These are phyloP conservation scores for Gonapodya sp. DNA, from an alignment of 192 early-diverging fungal species.

Conservation along the genomic window DNA sequence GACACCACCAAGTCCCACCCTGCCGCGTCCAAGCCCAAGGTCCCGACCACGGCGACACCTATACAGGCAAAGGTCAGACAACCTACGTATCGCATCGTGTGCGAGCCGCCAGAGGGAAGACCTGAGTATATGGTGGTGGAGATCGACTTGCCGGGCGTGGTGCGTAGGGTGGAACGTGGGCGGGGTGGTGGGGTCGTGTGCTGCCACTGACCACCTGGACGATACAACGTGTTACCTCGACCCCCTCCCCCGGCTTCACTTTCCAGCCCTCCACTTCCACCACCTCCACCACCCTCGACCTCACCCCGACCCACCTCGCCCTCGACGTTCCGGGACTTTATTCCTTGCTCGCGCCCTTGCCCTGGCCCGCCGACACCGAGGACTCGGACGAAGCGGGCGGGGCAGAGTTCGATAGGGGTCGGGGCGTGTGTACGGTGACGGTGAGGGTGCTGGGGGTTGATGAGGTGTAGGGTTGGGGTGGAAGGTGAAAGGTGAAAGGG, in stretches of 20 bases:
- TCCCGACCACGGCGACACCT: background rate
- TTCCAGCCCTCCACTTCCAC: background rate
- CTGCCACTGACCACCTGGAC: background rate
- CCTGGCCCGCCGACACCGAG: background rate
- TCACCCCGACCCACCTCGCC: background rate
- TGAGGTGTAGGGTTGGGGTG: background rate
- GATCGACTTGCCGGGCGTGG: background rate
- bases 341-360: background rate
- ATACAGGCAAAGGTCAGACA: background rate
- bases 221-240: too few species aligned
- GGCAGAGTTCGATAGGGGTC: background rate
- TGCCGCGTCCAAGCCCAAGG: background rate
- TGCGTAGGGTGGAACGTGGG: too few species aligned
- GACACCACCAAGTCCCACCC: background rate
- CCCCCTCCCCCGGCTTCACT: too few species aligned
- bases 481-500: background rate
- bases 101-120: background rate
- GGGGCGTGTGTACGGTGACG: background rate
- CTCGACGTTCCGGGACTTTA: background rate
- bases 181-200: too few species aligned
- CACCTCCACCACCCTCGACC: background rate
- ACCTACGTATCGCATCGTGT: background rate
- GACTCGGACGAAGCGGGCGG: background rate
- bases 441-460: background rate
- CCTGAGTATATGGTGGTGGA: background rate